Evolutionary conservation across 1,284 basidiomycete genomes (phyloP).

Genomic region (Ganoderma resinaceum): DNA sequence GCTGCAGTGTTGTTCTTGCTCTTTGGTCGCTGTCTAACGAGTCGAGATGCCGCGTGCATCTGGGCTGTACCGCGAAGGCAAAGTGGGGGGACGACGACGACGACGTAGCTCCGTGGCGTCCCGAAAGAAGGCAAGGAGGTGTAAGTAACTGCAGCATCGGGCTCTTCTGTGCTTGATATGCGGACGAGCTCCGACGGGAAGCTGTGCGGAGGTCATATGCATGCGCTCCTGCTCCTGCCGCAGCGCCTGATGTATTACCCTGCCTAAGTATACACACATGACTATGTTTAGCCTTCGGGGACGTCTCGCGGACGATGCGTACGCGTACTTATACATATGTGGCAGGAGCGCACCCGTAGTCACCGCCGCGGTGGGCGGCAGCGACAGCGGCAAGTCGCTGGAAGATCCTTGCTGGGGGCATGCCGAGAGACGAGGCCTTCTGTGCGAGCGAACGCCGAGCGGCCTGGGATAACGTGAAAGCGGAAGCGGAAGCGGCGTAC

Average conservation of each 20-base stretch:
- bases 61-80: neutral
- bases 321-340: neutral
- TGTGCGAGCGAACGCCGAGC: neutral
- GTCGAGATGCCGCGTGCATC: neutral
- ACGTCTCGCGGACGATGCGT: neutral
- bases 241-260: neutral
- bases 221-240: neutral
- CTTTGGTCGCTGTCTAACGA: neutral
- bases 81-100: no score
- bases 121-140: neutral
- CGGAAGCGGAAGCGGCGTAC: neutral
- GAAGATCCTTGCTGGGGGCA: neutral
- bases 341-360: neutral
- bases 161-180: neutral
- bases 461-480: neutral
- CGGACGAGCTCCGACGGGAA: neutral
- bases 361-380: neutral
- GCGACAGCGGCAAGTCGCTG: no score
- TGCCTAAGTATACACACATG: neutral
- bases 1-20: neutral
- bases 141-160: neutral
- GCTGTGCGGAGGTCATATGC: neutral
- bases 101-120: neutral
- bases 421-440: neutral
- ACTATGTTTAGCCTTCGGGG: neutral